A percentile compares a stretch with the other conserved stretches of the same genome.
phyloP scores from a whole-genome alignment of 1,284 basidiomycete genomes.

The Irpex rosettiformis region DNA sequence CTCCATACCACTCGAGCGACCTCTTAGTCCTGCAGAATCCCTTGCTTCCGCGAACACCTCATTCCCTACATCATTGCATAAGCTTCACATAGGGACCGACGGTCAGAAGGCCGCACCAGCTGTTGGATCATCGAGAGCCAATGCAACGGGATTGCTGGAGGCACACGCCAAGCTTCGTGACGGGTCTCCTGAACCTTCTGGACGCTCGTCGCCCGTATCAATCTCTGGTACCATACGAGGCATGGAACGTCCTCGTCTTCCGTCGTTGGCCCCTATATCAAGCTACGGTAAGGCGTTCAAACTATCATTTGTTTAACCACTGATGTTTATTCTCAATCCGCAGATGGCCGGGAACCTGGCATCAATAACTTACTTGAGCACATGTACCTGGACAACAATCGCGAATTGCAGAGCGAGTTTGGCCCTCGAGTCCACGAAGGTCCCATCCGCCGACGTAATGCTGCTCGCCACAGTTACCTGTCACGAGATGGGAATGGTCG shows the following conservation, averaged over 20 bases:
- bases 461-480: constrained; percentile 60
- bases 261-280: constrained; percentile 56
- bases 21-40: constrained; percentile 71
- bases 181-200: constrained; percentile 62
- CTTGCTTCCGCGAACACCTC: constrained; percentile 66
- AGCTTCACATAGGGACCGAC: constrained; percentile 67
- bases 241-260: constrained; percentile 40
- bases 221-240: constrained; percentile 50
- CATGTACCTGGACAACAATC: constrained; percentile 83
- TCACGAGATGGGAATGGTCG: constrained; percentile 53
- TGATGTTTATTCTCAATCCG: constrained; percentile 22
- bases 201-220: constrained; percentile 66
- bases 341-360: constrained; percentile 84
- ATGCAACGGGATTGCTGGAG: constrained; percentile 74
- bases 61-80: constrained; percentile 49
- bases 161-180: constrained; percentile 63
- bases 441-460: constrained; percentile 70
- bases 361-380: constrained; percentile 86
- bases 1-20: constrained; percentile 41
- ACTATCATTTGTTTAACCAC: not conserved
- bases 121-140: constrained; percentile 74
- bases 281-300: constrained; percentile 58
- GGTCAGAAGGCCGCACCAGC: constrained; percentile 82
- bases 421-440: constrained; percentile 83
- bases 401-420: constrained; percentile 85